Evolutionary conservation across 2,329 filamentous ascomycete genomes (phyloP), one percentile per base, ranked within the genome.

Genomic region (Epichloe sp.): DNA sequence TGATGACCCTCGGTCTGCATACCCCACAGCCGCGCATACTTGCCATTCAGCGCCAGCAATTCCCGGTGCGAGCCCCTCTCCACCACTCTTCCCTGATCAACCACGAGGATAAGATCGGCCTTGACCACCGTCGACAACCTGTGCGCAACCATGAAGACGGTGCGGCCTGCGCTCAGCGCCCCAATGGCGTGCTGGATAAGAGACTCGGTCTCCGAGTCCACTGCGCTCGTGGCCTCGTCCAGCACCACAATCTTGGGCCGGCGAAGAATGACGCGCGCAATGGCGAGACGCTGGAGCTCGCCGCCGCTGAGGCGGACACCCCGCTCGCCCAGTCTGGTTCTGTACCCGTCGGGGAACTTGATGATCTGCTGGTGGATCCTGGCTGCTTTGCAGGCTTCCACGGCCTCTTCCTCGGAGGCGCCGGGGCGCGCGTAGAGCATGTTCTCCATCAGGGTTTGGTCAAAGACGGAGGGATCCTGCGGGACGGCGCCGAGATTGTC

Each of bases 311-410:
- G 64, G 45, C 70, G 71, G 8, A 73, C 65, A 21, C 73, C 75
- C 75, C 68, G 63, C 58, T 76, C 72, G 19, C 75, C 75, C 26
- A 77, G 70, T 42, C 63, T 59, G 8, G 71, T 71, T 19, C 67
- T 54, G 59, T 79, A 77, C 0, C 70, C 70, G 59, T 77, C 70
- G 0, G 77, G 57, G 57, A 85, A 83, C 1, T 64, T 69, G 49
- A 75, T 60, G 53, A 85, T 83, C 56, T 81, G 79, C 50, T 83
- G 76, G 62, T 86, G 82, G 26, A 86, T 77, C 2, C 76, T 74
- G 3, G 81, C 82, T 0, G 76, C 74, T 51, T 72, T 73, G 59
- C 80, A 84, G 0, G 81, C 82, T 2, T 74, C 74, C 47, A 76
- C 69, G 45, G 83, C 72, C 34, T 85, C 77, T 6, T 73, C 73